Conservation (phyloP, 2,329 filamentous ascomycete species). For the Sarocladium strictum region DNA sequence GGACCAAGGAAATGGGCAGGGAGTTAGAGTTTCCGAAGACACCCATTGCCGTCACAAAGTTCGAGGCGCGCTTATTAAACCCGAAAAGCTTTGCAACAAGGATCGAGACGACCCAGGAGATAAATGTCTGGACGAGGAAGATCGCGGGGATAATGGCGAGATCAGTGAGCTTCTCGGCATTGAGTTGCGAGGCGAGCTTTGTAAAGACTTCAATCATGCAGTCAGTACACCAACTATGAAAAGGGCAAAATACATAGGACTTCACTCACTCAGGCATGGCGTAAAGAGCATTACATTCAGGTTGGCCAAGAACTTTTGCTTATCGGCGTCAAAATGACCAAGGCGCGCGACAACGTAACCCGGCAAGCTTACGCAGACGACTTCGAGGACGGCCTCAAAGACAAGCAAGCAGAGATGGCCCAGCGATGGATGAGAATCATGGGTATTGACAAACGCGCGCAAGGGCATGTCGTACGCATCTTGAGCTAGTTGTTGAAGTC, state of each 20-base stretch:
- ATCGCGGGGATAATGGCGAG: conserved; percentile 93
- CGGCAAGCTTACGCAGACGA: conserved; percentile 89
- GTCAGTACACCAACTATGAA: background rate
- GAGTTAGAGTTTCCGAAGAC: conserved; percentile 98
- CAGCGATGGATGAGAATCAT: conserved; percentile 58
- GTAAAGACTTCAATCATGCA: conserved; percentile 66
- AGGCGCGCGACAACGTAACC: conserved; percentile 87
- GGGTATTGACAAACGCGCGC: conserved; percentile 32
- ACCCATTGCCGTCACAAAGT: conserved; percentile 96
- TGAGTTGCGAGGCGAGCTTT: conserved; percentile 91
- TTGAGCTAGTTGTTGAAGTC: conserved; percentile 32
- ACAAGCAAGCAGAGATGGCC: conserved; percentile 72
- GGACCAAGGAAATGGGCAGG: conserved; percentile 88
- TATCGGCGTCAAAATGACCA: conserved; percentile 91
- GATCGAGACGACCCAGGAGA: conserved; percentile 75
- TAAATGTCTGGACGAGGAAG: conserved; percentile 73
- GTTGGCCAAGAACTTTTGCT: conserved; percentile 95
- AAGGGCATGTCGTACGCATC: conserved; percentile 36
- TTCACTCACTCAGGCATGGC: conserved; percentile 77
- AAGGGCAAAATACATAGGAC: background rate
- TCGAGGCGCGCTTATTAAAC: conserved; percentile 78
- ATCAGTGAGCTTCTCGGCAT: conserved; percentile 81
- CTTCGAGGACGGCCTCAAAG: conserved; percentile 90
- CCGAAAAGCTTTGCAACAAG: conserved; percentile 68
- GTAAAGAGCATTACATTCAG: conserved; percentile 96